phyloP scores from a whole-genome alignment of 2,329 filamentous ascomycete genomes.

The Fusarium guadeloupense region DNA sequence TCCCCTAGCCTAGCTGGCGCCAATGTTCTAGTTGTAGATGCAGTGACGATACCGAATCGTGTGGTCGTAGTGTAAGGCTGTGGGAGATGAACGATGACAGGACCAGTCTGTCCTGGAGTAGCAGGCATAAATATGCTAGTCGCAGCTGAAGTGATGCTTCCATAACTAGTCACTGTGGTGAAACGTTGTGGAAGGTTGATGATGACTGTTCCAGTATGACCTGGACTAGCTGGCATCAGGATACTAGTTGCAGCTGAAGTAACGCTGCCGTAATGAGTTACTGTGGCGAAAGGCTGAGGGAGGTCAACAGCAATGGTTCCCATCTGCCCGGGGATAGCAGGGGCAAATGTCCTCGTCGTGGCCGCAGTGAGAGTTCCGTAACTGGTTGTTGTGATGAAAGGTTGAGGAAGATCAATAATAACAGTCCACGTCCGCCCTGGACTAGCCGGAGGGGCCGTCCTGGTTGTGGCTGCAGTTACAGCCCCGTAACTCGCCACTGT shows the following conservation, averaged over 20 bases:
- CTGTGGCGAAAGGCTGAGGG: not conserved
- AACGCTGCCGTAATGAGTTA: not conserved
- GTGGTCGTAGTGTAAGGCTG: not conserved
- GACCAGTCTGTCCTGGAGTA: not conserved
- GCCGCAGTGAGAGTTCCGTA: not conserved
- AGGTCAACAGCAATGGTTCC: slow-evolving; percentile 1
- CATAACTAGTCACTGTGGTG: not conserved
- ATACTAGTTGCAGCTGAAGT: not conserved
- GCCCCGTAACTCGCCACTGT: not conserved
- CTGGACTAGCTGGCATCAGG: not conserved
- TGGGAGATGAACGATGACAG: not conserved
- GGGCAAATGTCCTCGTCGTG: not conserved
- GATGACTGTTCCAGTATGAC: not conserved
- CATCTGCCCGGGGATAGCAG: not conserved
- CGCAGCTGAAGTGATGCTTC: not conserved
- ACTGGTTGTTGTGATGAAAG: not conserved
- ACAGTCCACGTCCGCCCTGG: slow-evolving; percentile 5
- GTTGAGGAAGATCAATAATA: slow-evolving; percentile 2
- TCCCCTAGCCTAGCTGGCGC: not conserved
- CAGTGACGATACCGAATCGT: not conserved
- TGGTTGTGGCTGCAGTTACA: not conserved
- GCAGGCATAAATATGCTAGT: not conserved
- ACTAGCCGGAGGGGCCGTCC: not conserved
- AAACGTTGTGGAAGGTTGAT: not conserved
- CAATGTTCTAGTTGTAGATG: not conserved